phyloP scores from a whole-genome alignment of 2,329 filamentous ascomycete genomes.

The Cryphonectria carpinicola region DNA sequence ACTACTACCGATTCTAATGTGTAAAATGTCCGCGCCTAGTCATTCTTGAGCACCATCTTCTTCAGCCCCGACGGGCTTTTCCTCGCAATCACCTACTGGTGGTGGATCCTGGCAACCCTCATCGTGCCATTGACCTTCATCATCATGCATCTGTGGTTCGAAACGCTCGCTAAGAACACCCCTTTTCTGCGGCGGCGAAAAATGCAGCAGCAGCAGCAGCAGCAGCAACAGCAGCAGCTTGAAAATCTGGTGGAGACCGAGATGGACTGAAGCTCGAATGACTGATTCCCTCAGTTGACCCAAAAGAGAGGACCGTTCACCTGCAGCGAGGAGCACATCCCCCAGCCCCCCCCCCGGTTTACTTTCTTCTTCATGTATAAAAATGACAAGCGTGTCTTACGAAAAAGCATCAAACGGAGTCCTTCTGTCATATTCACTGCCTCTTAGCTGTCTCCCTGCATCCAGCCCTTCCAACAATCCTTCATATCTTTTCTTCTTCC shows the following conservation, averaged over 20 bases:
- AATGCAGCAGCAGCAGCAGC: slow-evolving; percentile 10
- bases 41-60: slow-evolving; percentile 29
- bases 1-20: not conserved
- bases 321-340: not conserved
- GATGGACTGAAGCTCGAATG: slow-evolving; percentile 2
- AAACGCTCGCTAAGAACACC: slow-evolving; percentile 24
- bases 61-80: slow-evolving; percentile 28
- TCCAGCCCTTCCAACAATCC: not conserved
- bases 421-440: not conserved
- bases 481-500: not conserved
- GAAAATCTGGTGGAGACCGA: slow-evolving; percentile 18
- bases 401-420: not conserved
- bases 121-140: slow-evolving; percentile 26
- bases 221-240: slow-evolving; percentile 18
- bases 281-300: not conserved
- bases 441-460: not conserved
- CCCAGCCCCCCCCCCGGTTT: too few species aligned
- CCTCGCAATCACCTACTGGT: slow-evolving; percentile 28
- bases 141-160: slow-evolving; percentile 27
- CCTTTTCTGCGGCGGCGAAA: slow-evolving; percentile 18
- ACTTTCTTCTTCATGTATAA: not conserved
- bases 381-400: not conserved
- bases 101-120: slow-evolving; percentile 28
- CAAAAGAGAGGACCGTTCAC: not conserved
- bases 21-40: not conserved